These are phyloP conservation scores for Purshia tridentata DNA, from an alignment of 306 rosid species.

Conservation along the genomic window DNA sequence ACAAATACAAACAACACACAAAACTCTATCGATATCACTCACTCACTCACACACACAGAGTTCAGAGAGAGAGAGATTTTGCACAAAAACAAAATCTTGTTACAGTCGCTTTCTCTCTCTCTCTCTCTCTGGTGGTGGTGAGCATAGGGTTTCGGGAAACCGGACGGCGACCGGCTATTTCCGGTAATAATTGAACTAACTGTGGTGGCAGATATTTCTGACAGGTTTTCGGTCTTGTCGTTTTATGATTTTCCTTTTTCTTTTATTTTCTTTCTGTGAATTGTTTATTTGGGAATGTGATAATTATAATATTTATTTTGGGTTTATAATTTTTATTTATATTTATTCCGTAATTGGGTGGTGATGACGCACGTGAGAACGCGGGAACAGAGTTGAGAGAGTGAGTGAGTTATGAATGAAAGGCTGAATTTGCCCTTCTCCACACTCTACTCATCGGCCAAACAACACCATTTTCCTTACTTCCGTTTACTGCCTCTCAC, in stretches of 20 bases:
- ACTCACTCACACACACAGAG: conserved; percentile 7
- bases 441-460: conserved; percentile 56
- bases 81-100: conserved; percentile 12
- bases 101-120: conserved; percentile 2
- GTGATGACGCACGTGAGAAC: conserved; percentile 76
- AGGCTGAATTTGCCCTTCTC: conserved; percentile 49
- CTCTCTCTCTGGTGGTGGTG: conserved; percentile 14
- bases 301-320: background rate
- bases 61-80: background rate
- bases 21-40: conserved; percentile 4
- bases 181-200: conserved; percentile 63
- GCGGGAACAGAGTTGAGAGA: conserved; percentile 29
- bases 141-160: conserved; percentile 57
- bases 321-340: background rate
- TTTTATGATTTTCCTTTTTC: conserved; percentile 15
- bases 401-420: conserved; percentile 36
- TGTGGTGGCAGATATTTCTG: conserved; percentile 58
- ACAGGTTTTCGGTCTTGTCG: conserved; percentile 59
- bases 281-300: background rate
- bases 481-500: background rate
- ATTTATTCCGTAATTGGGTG: conserved; percentile 2
- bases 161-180: conserved; percentile 54
- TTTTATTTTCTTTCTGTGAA: background rate
- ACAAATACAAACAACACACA: background rate
- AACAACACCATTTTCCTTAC: conserved; percentile 12